These are phyloP conservation scores for Abrus precatorius DNA, from an alignment of 306 rosid species.

Conservation along the genomic window DNA sequence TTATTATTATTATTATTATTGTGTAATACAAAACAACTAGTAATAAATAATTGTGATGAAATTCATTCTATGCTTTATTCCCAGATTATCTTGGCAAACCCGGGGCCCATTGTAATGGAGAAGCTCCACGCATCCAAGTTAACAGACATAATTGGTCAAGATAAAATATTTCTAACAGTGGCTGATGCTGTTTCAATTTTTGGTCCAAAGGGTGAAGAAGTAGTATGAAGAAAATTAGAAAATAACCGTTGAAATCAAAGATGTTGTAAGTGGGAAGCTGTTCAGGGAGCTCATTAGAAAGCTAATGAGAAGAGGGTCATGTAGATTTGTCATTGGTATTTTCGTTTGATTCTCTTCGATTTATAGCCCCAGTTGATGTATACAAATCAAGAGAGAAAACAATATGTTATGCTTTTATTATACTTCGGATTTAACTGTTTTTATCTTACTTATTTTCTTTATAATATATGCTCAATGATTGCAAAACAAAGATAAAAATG, in stretches of 20 bases:
- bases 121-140: conserved; percentile 73
- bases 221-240: conserved; percentile 31
- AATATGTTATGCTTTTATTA: background rate
- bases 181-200: conserved; percentile 67
- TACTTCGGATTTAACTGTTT: background rate
- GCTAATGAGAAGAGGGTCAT: background rate
- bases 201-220: conserved; percentile 48
- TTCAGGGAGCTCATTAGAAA: conserved; percentile 2
- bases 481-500: background rate
- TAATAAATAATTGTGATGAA: background rate
- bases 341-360: background rate
- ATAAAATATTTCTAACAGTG: conserved; percentile 74
- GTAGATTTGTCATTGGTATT: background rate
- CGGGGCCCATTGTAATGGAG: conserved; percentile 80
- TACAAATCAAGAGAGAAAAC: background rate
- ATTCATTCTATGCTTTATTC: background rate
- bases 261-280: conserved; percentile 3
- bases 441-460: background rate
- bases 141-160: conserved; percentile 61
- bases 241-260: background rate
- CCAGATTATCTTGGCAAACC: conserved; percentile 82
- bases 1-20: background rate
- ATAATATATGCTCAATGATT: background rate
- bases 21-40: background rate
- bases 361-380: background rate